These are phyloP conservation scores for Solioccasus polychromus DNA, from an alignment of 768 basidiomycete genomes.

Conservation along the genomic window DNA sequence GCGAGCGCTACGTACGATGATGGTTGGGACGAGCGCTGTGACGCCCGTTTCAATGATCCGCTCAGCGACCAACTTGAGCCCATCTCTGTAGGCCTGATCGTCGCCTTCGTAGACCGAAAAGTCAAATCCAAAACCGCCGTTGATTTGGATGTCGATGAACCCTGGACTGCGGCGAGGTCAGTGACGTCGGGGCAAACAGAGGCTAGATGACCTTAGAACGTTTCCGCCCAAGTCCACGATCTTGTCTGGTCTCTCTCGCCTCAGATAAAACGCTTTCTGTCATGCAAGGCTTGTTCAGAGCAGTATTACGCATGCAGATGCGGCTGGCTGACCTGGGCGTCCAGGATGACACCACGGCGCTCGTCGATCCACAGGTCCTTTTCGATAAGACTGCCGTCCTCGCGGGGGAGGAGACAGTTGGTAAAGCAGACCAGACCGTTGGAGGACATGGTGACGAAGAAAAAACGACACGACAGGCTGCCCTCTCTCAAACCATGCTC, in stretches of 20 bases:
- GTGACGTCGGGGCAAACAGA: background rate
- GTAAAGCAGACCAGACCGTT: constrained; percentile 84
- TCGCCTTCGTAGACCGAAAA: constrained; percentile 79
- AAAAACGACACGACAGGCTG: constrained; percentile 2
- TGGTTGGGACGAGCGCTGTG: constrained; percentile 68
- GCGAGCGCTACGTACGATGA: constrained; percentile 53
- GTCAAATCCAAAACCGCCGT: constrained; percentile 86
- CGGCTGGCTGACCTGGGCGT: constrained; percentile 55
- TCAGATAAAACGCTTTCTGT: constrained; percentile 70
- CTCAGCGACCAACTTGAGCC: constrained; percentile 68
- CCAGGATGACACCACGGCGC: constrained; percentile 65
- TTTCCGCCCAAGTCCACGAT: constrained; percentile 72
- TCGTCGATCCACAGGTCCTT: constrained; percentile 84
- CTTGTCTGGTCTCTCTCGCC: constrained; percentile 57
- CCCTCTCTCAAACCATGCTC: background rate
- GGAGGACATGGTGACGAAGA: constrained; percentile 18
- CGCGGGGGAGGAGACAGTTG: constrained; percentile 75
- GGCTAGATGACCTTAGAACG: constrained; percentile 57
- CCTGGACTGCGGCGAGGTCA: constrained; percentile 58
- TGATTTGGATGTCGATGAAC: constrained; percentile 84
- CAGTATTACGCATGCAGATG: background rate
- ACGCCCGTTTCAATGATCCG: constrained; percentile 85
- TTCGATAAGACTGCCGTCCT: constrained; percentile 73
- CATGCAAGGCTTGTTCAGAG: constrained; percentile 8
- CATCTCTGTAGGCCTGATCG: constrained; percentile 63